Evolutionary conservation across 805 yeast genomes (phyloP).

Genomic region (Metschnikowia chrysomelidarum): DNA sequence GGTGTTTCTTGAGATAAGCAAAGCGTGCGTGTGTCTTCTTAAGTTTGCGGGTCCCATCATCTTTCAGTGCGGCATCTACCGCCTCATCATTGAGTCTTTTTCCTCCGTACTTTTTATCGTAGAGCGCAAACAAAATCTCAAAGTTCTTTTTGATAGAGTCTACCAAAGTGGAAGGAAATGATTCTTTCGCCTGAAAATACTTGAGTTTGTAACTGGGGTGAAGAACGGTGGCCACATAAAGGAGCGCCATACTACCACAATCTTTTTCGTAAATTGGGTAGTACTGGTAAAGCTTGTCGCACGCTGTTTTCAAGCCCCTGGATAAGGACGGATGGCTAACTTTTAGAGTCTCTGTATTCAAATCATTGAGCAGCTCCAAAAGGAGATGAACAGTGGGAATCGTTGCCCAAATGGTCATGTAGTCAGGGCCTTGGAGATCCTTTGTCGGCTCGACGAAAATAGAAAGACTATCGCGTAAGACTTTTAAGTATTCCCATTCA

Average conservation of each 20-base stretch:
- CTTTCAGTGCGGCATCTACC: not conserved
- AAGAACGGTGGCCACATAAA: constrained; percentile 1
- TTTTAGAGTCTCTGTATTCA: no score
- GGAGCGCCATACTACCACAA: not conserved
- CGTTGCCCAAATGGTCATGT: no score
- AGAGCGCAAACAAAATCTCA: not conserved
- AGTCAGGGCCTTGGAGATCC: no score
- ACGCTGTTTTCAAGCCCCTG: no score
- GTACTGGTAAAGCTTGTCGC: no score
- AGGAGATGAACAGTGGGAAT: no score
- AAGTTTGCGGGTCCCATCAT: not conserved
- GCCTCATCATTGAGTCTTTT: not conserved
- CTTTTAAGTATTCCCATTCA: not conserved
- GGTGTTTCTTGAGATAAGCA: not conserved
- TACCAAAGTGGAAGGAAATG: constrained; percentile 1
- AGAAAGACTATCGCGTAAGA: no score
- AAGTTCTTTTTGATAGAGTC: constrained; percentile 1
- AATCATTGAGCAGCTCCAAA: no score
- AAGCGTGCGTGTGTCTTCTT: no score
- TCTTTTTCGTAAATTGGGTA: no score
- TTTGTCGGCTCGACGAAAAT: no score
- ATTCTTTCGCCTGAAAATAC: not conserved
- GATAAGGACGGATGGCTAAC: no score
- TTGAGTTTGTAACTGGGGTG: constrained; percentile 1
- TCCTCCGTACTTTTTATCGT: not conserved